Evolutionary conservation across 805 yeast species (phyloP).

Genomic region (Priceomyces haplophilus): DNA sequence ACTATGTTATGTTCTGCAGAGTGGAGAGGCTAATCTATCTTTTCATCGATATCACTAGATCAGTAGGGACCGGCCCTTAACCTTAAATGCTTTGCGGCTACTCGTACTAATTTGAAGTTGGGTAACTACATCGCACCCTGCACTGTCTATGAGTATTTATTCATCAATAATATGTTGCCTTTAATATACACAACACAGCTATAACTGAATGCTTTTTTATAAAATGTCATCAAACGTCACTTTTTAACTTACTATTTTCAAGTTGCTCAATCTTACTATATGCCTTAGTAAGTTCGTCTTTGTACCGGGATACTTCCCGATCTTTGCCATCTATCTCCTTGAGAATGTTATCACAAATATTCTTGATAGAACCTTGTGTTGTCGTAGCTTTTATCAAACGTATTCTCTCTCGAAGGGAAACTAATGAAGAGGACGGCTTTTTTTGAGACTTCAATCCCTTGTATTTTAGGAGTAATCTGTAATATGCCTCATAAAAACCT

Average conservation of each 20-base stretch:
- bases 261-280: constrained; percentile 14
- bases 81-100: too few relatives aligned
- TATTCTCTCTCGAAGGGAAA: constrained; percentile 16
- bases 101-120: too few relatives aligned
- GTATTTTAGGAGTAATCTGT: constrained; percentile 27
- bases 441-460: constrained; percentile 16
- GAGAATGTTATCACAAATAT: constrained; percentile 22
- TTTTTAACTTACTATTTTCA: constrained; percentile 12
- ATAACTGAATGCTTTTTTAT: not conserved
- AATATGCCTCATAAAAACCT: constrained; percentile 29
- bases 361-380: constrained; percentile 16
- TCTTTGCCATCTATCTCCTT: constrained; percentile 15
- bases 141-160: too few relatives aligned
- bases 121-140: too few relatives aligned
- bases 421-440: constrained; percentile 7
- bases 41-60: too few relatives aligned
- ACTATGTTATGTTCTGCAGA: too few relatives aligned
- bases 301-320: constrained; percentile 13
- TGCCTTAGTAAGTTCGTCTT: constrained; percentile 25
- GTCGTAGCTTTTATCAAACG: constrained; percentile 21
- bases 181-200: too few relatives aligned
- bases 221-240: not conserved
- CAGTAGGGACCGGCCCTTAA: too few relatives aligned
- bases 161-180: too few relatives aligned
- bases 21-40: too few relatives aligned